Evolutionary conservation across 106 monocot genomes (phyloP), one percentile per base, ranked within the genome.

Genomic region (Dendrobium officinale): DNA sequence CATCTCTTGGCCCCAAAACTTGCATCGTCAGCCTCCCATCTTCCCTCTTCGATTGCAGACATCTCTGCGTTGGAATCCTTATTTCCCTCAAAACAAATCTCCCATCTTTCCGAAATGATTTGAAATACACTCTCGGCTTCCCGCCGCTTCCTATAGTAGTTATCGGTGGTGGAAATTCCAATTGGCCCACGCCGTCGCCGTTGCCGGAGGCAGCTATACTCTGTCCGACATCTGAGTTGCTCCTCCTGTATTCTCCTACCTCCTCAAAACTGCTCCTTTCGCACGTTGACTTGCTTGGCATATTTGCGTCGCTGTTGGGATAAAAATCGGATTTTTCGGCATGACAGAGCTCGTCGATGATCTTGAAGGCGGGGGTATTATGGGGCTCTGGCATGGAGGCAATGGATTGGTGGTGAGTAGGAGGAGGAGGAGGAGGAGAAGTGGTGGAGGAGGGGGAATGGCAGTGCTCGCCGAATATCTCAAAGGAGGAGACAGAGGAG

Each of bases 101-200:
- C 55, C 87, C 87, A 8, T 82, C 76, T 20, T 79, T 17, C 61
- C 84, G 80, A 17, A 40, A 64, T 0, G 89, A 84, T 24, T 82
- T 75, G 73, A 87, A 89, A 61, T 40, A 75, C 19, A 82, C 75
- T 68, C 84, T 70, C n/a, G 89, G 84, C 75, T 86, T 89, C 27
- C 89, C 89, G 4, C 81, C 37, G 54, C 77, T 84, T 72, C 84
- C 82, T 41, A 89, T 87, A 1, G 77, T 77, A 1, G 86, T 80
- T 74, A 89, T 77, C 59, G 95, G 92, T 4, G 90, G 89, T 13
- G 95, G 95, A 61, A 90, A 87, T 0, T 16, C 33, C 0, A 3
- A 1, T 55, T 1, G 15, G 9, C 51, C 64, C 2, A 72, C 66
- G 8, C 48, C 19, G 8, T 33, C 31, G n/a, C 55, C 64, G 4